A percentile compares a stretch with the other conserved stretches of the same genome.
Conservation (phyloP, 176 grass and related monocot species). For the Oryza brachyantha region DNA sequence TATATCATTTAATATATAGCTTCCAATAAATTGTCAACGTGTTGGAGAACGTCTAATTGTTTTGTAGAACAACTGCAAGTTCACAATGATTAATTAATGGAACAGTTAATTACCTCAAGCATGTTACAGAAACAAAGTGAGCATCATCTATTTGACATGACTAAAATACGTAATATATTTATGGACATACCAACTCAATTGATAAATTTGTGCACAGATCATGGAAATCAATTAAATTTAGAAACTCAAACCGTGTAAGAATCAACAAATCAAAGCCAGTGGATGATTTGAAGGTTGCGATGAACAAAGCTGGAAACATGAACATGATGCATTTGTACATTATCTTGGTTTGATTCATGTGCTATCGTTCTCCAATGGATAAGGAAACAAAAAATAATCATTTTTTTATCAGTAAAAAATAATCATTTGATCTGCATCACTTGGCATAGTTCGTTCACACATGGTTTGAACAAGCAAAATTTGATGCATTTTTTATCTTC, state of each 20-base stretch:
- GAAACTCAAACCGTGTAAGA: not conserved
- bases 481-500: not conserved
- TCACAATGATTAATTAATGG: no score
- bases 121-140: no score
- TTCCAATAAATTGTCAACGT: not conserved
- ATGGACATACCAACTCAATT: not conserved
- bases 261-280: not conserved
- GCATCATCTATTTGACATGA: not conserved
- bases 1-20: no score
- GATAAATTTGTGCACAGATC: not conserved
- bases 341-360: not conserved
- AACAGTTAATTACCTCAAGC: no score
- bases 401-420: no score
- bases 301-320: constrained; percentile 19
- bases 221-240: not conserved
- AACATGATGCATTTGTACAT: not conserved
- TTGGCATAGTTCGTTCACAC: not conserved
- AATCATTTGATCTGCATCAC: not conserved
- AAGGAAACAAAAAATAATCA: not conserved
- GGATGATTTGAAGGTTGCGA: not conserved
- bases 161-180: no score
- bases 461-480: not conserved
- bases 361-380: not conserved
- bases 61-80: no score
- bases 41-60: not conserved